A percentile compares a stretch with the other conserved stretches of the same genome.
Conservation (phyloP, 2,329 filamentous ascomycete species). For the Ceratocystis harringtonii region DNA sequence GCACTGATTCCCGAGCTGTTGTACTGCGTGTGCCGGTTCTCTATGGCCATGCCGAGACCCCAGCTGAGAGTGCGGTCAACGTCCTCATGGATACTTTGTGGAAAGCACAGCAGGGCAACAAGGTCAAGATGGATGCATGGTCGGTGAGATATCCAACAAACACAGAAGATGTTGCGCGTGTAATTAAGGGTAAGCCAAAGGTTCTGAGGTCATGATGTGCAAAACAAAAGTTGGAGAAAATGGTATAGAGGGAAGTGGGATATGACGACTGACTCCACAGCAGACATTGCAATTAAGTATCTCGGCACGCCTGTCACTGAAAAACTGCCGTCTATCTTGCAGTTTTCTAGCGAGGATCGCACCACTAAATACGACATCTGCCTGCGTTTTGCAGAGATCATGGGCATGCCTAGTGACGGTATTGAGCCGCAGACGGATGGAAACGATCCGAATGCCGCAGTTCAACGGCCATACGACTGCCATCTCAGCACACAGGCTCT, state of each 20-base stretch:
- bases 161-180: slow-evolving; percentile 70
- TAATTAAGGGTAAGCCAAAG: slow-evolving; percentile 45
- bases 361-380: slow-evolving; percentile 89
- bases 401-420: slow-evolving; percentile 54
- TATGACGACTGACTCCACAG: background rate
- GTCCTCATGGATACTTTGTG: slow-evolving; percentile 60
- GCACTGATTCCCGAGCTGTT: slow-evolving; percentile 43
- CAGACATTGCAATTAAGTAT: slow-evolving; percentile 59
- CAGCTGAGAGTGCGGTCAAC: slow-evolving; percentile 70
- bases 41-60: slow-evolving; percentile 58
- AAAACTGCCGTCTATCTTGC: slow-evolving; percentile 53
- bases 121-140: slow-evolving; percentile 74
- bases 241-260: background rate
- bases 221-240: background rate
- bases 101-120: slow-evolving; percentile 50
- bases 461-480: slow-evolving; percentile 74
- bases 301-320: slow-evolving; percentile 34
- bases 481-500: slow-evolving; percentile 67
- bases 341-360: slow-evolving; percentile 74
- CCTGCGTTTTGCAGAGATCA: slow-evolving; percentile 59
- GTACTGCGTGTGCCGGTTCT: slow-evolving; percentile 71
- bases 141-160: slow-evolving; percentile 74
- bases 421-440: slow-evolving; percentile 57
- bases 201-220: background rate
- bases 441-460: slow-evolving; percentile 54